Conservation (phyloP, 2,329 filamentous ascomycete genomes). For the Pyrenochaeta sp. region DNA sequence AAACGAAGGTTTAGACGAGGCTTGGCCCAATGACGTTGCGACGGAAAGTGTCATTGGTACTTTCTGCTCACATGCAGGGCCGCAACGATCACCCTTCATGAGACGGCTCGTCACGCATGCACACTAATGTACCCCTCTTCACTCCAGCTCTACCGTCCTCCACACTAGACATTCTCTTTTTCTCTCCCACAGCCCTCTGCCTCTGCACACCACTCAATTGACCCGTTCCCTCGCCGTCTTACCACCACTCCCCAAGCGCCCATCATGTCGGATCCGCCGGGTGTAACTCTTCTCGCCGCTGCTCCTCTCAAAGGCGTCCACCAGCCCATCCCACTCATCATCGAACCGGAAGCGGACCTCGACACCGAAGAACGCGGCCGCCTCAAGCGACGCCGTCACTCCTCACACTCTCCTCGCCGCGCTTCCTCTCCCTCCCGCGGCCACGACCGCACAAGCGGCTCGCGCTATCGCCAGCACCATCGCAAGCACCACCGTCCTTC, state of each 20-base stretch:
- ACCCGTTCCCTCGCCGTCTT: background rate
- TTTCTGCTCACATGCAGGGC: conserved; percentile 21
- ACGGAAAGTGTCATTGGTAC: conserved; percentile 18
- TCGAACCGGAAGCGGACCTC: conserved; percentile 51
- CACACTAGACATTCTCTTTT: conserved; percentile 1
- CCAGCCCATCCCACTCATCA: conserved; percentile 53
- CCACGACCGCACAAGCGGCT: conserved; percentile 42
- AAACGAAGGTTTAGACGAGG: too few relatives aligned
- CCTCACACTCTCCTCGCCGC: conserved; percentile 38
- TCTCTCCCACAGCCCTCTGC: conserved; percentile 13
- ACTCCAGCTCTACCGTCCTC: conserved; percentile 8
- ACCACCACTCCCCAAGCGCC: conserved; percentile 1
- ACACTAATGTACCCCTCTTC: conserved; percentile 28
- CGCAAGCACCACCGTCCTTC: conserved; percentile 39
- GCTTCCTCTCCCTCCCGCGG: conserved; percentile 42
- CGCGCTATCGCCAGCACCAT: conserved; percentile 40
- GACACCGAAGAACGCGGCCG: conserved; percentile 41
- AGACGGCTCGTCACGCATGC: conserved; percentile 29
- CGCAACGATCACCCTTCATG: conserved; percentile 14
- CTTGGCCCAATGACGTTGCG: conserved; percentile 16
- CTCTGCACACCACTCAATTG: too few relatives aligned
- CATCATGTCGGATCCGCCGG: conserved; percentile 6
- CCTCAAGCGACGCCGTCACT: conserved; percentile 39
- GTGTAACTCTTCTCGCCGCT: too few relatives aligned
- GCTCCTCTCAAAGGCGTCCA: conserved; percentile 37